Conservation (phyloP, 345 rosid species). For the Sapria himalayana region DNA sequence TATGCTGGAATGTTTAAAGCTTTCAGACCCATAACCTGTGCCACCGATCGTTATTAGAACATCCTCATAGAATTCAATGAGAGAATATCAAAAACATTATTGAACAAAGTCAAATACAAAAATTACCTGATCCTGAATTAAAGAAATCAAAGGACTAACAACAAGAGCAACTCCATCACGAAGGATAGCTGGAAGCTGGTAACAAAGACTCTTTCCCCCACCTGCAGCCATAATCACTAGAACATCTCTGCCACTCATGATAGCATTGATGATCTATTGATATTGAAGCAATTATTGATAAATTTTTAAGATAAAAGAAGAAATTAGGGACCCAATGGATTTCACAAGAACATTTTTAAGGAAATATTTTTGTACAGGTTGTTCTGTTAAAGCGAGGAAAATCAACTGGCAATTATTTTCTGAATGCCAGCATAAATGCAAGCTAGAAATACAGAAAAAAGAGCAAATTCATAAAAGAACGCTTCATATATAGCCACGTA, state of each 20-base stretch:
- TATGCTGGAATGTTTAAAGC: slow-evolving; percentile 65
- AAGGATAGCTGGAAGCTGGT: slow-evolving; percentile 81
- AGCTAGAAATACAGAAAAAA: too few species aligned
- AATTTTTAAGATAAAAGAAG: neutral
- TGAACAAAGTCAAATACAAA: too few species aligned
- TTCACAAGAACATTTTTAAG: too few species aligned
- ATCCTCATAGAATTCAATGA: neutral
- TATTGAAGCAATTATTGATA: slow-evolving; percentile 1
- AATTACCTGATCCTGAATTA: slow-evolving; percentile 90
- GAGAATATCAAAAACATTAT: neutral
- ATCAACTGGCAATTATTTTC: too few species aligned
- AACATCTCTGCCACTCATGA: slow-evolving; percentile 68
- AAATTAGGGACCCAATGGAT: too few species aligned
- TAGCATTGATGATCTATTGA: slow-evolving; percentile 59
- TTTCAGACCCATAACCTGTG: slow-evolving; percentile 81
- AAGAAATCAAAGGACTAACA: slow-evolving; percentile 78
- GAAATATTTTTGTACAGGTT: too few species aligned
- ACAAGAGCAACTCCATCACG: slow-evolving; percentile 57
- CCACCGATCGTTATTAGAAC: slow-evolving; percentile 1
- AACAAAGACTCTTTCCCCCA: slow-evolving; percentile 95
- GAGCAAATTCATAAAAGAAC: too few species aligned
- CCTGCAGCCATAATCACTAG: slow-evolving; percentile 96
- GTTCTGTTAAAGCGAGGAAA: too few species aligned
- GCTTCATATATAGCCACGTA: too few species aligned
- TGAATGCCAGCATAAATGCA: too few species aligned